Percentiles rank a stretch among this genome's conserved stretches.
These are phyloP conservation scores for Spathaspora arborariae DNA, from an alignment of 805 yeast genomes.

Conservation along the genomic window DNA sequence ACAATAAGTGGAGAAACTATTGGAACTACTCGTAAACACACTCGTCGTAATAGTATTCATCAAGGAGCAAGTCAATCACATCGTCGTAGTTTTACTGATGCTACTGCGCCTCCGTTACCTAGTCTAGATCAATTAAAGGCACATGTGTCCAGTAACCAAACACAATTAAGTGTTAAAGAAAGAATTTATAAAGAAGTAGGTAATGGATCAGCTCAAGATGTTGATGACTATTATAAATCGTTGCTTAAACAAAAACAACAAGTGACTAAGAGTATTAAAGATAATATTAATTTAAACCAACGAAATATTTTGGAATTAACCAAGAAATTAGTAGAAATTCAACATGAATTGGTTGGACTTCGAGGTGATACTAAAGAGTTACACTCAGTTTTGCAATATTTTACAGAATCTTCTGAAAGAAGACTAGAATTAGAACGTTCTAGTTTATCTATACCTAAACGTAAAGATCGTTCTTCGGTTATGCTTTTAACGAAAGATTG, in stretches of 20 bases:
- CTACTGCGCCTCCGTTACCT: constrained; percentile 33
- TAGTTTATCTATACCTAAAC: constrained; percentile 12
- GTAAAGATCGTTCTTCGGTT: constrained; percentile 64
- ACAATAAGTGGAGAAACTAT: not conserved
- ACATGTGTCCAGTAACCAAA: too few species aligned
- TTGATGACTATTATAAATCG: constrained; percentile 63
- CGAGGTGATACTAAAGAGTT: constrained; percentile 59
- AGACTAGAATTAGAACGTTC: constrained; percentile 48
- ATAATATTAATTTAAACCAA: constrained; percentile 58
- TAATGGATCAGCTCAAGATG: constrained; percentile 66
- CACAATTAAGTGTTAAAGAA: constrained; percentile 10
- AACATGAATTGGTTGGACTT: constrained; percentile 57
- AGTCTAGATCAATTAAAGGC: too few species aligned
- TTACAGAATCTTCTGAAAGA: constrained; percentile 59
- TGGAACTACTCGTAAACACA: constrained; percentile 13
- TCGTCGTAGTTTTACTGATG: constrained; percentile 22
- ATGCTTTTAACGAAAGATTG: constrained; percentile 75
- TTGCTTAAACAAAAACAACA: constrained; percentile 45
- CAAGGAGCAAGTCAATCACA: constrained; percentile 33
- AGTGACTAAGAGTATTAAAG: constrained; percentile 56
- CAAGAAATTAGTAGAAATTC: constrained; percentile 59
- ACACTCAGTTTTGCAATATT: constrained; percentile 52
- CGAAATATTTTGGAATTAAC: constrained; percentile 57
- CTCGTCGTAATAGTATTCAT: constrained; percentile 34
- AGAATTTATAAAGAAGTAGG: constrained; percentile 40